Conservation (phyloP, 441 rosid species). For the Erodium moschatum region DNA sequence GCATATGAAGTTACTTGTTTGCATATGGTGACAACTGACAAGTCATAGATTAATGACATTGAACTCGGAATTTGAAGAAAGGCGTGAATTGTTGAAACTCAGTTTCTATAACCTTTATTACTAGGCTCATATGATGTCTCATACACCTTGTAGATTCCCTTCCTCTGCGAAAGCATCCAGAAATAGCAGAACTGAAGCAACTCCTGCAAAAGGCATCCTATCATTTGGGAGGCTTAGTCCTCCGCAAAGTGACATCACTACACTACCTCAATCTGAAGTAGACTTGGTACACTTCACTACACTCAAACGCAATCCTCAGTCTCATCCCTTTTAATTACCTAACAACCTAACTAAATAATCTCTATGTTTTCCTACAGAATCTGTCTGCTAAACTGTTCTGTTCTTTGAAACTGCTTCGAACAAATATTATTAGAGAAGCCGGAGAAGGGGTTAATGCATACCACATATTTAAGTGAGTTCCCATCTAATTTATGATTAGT, state of each 20-base stretch:
- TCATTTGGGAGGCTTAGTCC: slow-evolving; percentile 42
- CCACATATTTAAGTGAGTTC: slow-evolving; percentile 80
- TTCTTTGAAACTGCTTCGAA: slow-evolving; percentile 69
- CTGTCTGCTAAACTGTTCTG: slow-evolving; percentile 63
- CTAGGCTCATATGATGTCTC: too few species aligned
- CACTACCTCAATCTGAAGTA: slow-evolving; percentile 31
- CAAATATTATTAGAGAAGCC: slow-evolving; percentile 68
- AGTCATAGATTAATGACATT: too few species aligned
- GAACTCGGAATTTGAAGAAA: too few species aligned
- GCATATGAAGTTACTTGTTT: too few species aligned
- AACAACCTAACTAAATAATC: neutral
- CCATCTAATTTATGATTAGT: neutral
- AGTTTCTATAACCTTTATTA: too few species aligned
- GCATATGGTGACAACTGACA: too few species aligned
- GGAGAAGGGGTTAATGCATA: slow-evolving; percentile 76
- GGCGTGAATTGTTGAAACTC: too few species aligned
- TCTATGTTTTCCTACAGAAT: slow-evolving; percentile 33
- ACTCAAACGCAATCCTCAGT: neutral
- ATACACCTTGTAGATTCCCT: slow-evolving; percentile 48
- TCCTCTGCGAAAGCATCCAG: slow-evolving; percentile 48
- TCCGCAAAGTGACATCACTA: too few species aligned
- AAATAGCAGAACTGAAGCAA: slow-evolving; percentile 42
- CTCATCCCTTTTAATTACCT: slow-evolving; percentile 8
- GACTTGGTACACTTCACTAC: slow-evolving; percentile 45
- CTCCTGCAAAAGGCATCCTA: slow-evolving; percentile 54